Conservation (phyloP, 805 yeast species). For the Aciculoconidium aculeatum region DNA sequence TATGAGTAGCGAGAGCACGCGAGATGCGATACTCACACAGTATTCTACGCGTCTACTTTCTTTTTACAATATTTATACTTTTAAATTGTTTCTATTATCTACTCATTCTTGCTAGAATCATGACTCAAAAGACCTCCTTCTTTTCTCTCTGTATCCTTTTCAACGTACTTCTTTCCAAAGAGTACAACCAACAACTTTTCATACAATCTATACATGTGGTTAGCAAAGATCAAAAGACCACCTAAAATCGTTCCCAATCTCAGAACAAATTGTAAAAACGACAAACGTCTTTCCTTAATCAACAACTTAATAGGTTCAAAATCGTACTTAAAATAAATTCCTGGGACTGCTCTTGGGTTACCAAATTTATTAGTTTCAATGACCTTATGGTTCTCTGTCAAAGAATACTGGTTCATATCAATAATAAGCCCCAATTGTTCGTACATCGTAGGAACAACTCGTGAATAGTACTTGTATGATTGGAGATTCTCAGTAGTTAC, state of each 20-base stretch:
- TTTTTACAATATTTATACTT: not conserved
- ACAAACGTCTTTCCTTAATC: constrained; percentile 64
- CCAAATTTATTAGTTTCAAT: constrained; percentile 10
- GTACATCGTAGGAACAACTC: constrained; percentile 80
- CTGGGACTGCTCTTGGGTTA: constrained; percentile 47
- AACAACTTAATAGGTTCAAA: constrained; percentile 80
- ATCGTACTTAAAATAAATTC: constrained; percentile 76
- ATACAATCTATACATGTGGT: constrained; percentile 54
- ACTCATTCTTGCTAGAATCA: not conserved
- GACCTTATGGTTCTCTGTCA: constrained; percentile 45
- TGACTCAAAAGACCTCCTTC: constrained; percentile 27
- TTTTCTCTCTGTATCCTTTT: constrained; percentile 42
- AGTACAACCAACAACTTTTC: constrained; percentile 49
- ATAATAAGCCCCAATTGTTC: constrained; percentile 63
- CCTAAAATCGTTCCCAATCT: constrained; percentile 78
- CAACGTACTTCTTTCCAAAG: constrained; percentile 54
- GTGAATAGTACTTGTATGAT: constrained; percentile 58
- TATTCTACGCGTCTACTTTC: not conserved
- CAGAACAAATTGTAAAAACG: constrained; percentile 73
- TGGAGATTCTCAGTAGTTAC: constrained; percentile 43
- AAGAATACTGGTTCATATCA: constrained; percentile 82
- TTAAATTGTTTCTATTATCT: no score
- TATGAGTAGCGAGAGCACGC: no score
- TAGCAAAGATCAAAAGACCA: constrained; percentile 66
- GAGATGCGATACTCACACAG: no score